A percentile compares a stretch with the other conserved stretches of the same genome.
Conservation (phyloP, 2,329 filamentous ascomycete genomes). For the Plectosphaerella cucumerina region DNA sequence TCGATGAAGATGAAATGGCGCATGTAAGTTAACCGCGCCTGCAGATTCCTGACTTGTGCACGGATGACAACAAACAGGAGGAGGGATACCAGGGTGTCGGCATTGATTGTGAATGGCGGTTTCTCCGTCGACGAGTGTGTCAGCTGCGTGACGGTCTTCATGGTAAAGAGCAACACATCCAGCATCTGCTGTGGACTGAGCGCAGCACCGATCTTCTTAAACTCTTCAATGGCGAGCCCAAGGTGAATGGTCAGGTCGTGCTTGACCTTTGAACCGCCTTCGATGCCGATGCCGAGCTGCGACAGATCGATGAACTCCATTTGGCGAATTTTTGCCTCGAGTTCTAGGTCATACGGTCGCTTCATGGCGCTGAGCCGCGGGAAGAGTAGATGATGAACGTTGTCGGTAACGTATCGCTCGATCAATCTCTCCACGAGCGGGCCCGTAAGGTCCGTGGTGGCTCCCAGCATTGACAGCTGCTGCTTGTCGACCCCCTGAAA, state of each 20-base stretch:
- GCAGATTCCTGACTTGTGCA: conserved; percentile 80
- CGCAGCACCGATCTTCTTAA: conserved; percentile 76
- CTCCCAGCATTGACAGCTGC: conserved; percentile 84
- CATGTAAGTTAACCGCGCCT: conserved; percentile 89
- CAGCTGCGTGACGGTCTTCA: conserved; percentile 76
- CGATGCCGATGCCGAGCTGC: conserved; percentile 84
- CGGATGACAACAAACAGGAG: conserved; percentile 90
- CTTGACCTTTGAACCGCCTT: conserved; percentile 73
- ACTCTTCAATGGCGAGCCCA: conserved; percentile 77
- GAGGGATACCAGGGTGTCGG: conserved; percentile 88
- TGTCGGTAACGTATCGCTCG: conserved; percentile 89
- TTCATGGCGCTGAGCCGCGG: conserved; percentile 75
- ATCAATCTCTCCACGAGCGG: conserved; percentile 90
- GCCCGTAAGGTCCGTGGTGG: conserved; percentile 89
- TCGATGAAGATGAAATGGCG: conserved; percentile 97
- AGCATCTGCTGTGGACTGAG: conserved; percentile 88
- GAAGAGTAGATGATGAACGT: conserved; percentile 87
- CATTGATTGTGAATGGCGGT: conserved; percentile 62
- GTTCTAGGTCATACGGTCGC: conserved; percentile 75
- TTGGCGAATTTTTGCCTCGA: conserved; percentile 85
- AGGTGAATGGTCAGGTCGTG: conserved; percentile 75
- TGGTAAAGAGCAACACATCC: conserved; percentile 70
- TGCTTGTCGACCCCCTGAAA: conserved; percentile 96
- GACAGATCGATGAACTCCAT: conserved; percentile 94
- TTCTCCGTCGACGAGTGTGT: conserved; percentile 54